Conservation (phyloP, 192 early-diverging fungal species). For the Piromyces sp. region DNA sequence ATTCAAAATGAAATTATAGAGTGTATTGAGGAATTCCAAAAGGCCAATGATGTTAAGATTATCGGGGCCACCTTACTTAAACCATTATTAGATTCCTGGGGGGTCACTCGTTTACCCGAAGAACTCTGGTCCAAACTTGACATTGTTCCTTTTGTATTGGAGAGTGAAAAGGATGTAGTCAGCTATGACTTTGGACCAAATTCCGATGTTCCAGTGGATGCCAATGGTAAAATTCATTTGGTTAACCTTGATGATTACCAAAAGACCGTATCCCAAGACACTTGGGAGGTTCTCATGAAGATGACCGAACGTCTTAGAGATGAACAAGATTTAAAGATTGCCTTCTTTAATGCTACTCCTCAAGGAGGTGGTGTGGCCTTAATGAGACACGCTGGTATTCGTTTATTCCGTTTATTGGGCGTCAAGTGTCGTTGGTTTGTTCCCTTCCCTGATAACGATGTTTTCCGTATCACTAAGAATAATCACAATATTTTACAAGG, state of each 20-base stretch:
- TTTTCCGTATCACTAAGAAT: slow-evolving; percentile 74
- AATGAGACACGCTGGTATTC: slow-evolving; percentile 67
- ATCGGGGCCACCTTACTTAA: background rate
- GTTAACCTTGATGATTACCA: slow-evolving; percentile 45
- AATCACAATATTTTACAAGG: slow-evolving; percentile 79
- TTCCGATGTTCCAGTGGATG: slow-evolving; percentile 36
- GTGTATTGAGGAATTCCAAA: too few relatives aligned
- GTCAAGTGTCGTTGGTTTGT: slow-evolving; percentile 56
- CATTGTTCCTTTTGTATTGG: slow-evolving; percentile 48
- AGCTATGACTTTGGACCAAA: background rate
- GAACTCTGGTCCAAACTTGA: slow-evolving; percentile 58
- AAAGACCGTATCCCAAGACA: slow-evolving; percentile 35
- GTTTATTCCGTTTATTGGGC: slow-evolving; percentile 43
- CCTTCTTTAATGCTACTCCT: slow-evolving; percentile 67
- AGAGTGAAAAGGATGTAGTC: background rate
- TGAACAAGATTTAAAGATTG: slow-evolving; percentile 33
- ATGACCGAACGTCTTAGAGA: slow-evolving; percentile 7
- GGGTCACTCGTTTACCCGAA: background rate
- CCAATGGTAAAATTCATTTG: slow-evolving; percentile 46
- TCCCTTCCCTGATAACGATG: slow-evolving; percentile 61
- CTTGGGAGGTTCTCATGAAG: slow-evolving; percentile 44
- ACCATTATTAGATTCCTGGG: background rate
- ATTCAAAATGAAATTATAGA: too few relatives aligned
- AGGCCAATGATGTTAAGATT: background rate
- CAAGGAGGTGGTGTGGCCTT: slow-evolving; percentile 80